Evolutionary conservation across 2,329 filamentous ascomycete genomes (phyloP).

Genomic region (Magnaporthiopsis rhizophila): DNA sequence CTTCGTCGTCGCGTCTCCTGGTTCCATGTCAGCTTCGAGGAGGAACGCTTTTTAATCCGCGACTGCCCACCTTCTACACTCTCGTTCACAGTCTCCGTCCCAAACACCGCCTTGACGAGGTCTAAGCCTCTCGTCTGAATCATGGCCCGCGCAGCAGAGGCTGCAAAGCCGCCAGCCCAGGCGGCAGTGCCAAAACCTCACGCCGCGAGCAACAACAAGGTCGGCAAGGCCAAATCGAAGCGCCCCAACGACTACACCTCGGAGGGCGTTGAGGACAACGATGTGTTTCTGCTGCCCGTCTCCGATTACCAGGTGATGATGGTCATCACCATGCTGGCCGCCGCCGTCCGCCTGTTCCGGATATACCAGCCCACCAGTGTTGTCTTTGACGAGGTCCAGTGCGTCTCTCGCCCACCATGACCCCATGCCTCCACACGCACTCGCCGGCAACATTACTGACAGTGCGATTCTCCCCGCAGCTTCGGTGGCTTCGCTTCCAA

Average conservation of each 20-base stretch:
- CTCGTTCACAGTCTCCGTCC: neutral
- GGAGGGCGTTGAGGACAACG: constrained; percentile 77
- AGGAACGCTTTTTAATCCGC: neutral
- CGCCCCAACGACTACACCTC: constrained; percentile 57
- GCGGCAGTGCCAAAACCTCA: constrained; percentile 7
- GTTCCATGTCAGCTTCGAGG: neutral
- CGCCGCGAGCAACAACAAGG: constrained; percentile 17
- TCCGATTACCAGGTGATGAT: constrained; percentile 76
- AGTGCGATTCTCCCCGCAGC: constrained; percentile 37
- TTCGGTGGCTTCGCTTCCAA: constrained; percentile 98
- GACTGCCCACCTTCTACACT: constrained; percentile 3
- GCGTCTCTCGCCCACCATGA: constrained; percentile 35
- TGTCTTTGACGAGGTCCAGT: constrained; percentile 99
- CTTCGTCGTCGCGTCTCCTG: neutral
- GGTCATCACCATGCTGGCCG: constrained; percentile 65
- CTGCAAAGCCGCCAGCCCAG: constrained; percentile 8
- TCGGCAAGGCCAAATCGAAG: constrained; percentile 23
- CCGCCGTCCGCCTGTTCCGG: constrained; percentile 79
- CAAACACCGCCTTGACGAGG: neutral
- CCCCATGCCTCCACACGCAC: constrained; percentile 1
- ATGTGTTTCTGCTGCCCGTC: constrained; percentile 78
- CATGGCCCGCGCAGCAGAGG: constrained; percentile 12
- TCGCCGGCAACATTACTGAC: constrained; percentile 1
- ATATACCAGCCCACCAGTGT: constrained; percentile 96
- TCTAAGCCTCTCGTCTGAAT: neutral